Conservation (phyloP, 495 filamentous ascomycete genomes). For the Trichodelitschia bisporula region DNA sequence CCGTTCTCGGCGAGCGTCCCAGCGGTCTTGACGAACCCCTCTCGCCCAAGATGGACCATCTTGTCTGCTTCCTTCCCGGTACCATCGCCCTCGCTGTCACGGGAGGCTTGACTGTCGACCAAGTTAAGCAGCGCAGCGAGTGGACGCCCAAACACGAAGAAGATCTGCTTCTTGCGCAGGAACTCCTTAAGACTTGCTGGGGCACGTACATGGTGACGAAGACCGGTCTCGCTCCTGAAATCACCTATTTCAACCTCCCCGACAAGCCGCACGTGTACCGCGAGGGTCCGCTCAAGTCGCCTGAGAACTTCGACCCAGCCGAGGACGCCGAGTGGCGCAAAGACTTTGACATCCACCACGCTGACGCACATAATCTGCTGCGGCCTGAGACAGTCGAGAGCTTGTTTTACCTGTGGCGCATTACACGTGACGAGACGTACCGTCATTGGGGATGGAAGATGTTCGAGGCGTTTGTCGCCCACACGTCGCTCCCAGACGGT, state of each 20-base stretch:
- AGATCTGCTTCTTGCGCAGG: constrained; percentile 59
- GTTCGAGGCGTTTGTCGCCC: constrained; percentile 73
- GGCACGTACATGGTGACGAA: constrained; percentile 75
- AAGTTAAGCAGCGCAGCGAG: constrained; percentile 39
- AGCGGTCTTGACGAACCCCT: constrained; percentile 37
- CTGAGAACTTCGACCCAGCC: constrained; percentile 9
- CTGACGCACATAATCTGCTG: constrained; percentile 82
- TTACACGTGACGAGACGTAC: constrained; percentile 79
- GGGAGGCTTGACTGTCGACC: constrained; percentile 42
- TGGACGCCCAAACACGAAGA: constrained; percentile 67
- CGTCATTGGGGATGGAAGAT: constrained; percentile 97
- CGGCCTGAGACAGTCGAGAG: constrained; percentile 88
- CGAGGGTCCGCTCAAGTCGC: constrained; percentile 15
- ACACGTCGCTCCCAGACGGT: constrained; percentile 49
- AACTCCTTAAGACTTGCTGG: constrained; percentile 94
- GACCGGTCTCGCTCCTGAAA: constrained; percentile 80
- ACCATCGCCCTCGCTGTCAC: constrained; percentile 82
- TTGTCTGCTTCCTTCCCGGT: constrained; percentile 93
- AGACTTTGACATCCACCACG: constrained; percentile 50
- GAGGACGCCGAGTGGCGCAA: constrained; percentile 36
- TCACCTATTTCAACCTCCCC: constrained; percentile 62
- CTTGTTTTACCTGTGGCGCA: constrained; percentile 95
- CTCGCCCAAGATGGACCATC: constrained; percentile 88
- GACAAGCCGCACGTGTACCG: constrained; percentile 31
- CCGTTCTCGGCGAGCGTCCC: constrained; percentile 69